phyloP scores from a whole-genome alignment of 2,329 filamentous ascomycete species.

The Cordyceps cicadae region DNA sequence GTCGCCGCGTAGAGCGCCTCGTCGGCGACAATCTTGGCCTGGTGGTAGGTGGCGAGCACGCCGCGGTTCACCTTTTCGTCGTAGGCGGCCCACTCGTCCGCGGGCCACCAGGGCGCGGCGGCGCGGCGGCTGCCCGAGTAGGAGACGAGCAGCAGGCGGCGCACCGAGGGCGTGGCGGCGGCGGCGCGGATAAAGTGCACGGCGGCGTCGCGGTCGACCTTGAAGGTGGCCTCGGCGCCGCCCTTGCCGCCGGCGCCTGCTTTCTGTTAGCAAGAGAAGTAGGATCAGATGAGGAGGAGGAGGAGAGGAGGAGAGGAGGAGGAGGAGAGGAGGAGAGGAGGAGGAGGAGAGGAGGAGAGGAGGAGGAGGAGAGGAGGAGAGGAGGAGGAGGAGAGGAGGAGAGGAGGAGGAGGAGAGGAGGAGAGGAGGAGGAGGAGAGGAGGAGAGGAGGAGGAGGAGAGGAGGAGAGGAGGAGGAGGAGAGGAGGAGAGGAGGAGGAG shows the following conservation, averaged over 20 bases:
- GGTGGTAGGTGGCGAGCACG: conserved; percentile 44
- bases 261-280: neutral
- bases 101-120: conserved; percentile 48
- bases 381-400: no score
- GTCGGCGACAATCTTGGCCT: conserved; percentile 54
- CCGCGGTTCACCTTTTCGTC: conserved; percentile 32
- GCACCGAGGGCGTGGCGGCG: conserved; percentile 43
- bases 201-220: conserved; percentile 56
- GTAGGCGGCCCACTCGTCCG: conserved; percentile 39
- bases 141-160: conserved; percentile 57
- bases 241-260: conserved; percentile 51
- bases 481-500: no score
- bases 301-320: no score
- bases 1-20: conserved; percentile 44
- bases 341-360: no score
- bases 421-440: no score
- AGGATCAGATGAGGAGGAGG: no score
- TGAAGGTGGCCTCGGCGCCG: conserved; percentile 45
- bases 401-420: no score
- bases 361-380: no score
- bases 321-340: no score
- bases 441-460: no score
- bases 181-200: conserved; percentile 54
- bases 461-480: no score
- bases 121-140: conserved; percentile 47